Evolutionary conservation across 192 early-diverging fungal genomes (phyloP).

Genomic region (Backusella luteola): DNA sequence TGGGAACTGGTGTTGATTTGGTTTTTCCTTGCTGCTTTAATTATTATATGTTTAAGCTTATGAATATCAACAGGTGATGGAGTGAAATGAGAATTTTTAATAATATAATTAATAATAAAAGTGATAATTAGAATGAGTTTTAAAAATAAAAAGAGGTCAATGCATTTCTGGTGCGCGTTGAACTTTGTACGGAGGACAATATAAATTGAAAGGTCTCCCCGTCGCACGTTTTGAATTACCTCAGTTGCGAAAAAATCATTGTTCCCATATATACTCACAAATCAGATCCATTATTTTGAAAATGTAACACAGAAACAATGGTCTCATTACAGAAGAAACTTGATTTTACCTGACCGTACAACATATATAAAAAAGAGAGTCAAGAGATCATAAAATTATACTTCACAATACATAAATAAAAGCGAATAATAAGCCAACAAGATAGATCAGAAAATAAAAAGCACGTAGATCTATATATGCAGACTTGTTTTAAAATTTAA

Average conservation of each 20-base stretch:
- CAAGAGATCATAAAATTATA: background rate
- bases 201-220: background rate
- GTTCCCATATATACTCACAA: background rate
- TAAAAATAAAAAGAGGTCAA: constrained; percentile 3
- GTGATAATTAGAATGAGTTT: background rate
- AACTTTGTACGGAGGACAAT: background rate
- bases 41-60: too few relatives aligned
- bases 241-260: background rate
- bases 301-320: background rate
- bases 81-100: background rate
- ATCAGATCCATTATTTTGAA: background rate
- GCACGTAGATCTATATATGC: background rate
- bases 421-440: background rate
- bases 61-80: background rate
- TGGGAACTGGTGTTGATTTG: background rate
- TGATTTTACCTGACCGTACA: background rate
- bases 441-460: background rate
- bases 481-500: background rate
- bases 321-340: background rate
- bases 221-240: background rate
- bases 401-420: background rate
- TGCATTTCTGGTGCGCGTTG: background rate
- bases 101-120: background rate
- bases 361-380: background rate
- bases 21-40: background rate